A percentile compares a stretch with the other conserved stretches of the same genome.
phyloP scores from a whole-genome alignment of 2,329 filamentous ascomycete species.

The Fusarium nurragi region DNA sequence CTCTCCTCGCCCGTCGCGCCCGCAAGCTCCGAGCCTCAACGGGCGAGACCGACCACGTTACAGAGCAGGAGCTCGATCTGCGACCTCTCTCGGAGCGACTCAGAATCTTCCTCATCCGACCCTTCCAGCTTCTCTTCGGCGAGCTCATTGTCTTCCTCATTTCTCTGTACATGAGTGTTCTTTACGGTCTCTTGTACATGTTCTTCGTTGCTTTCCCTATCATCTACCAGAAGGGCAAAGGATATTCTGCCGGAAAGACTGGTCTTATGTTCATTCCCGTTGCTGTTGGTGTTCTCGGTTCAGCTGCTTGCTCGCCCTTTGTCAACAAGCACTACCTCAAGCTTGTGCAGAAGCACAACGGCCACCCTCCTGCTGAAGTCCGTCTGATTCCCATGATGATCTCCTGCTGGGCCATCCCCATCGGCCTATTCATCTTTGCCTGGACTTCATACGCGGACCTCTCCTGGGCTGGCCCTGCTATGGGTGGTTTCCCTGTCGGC shows the following conservation, averaged over 20 bases:
- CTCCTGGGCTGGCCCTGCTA: constrained; percentile 75
- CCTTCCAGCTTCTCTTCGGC: constrained; percentile 84
- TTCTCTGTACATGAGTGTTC: constrained; percentile 84
- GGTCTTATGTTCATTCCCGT: constrained; percentile 90
- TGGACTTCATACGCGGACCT: constrained; percentile 71
- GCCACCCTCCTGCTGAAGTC: constrained; percentile 78
- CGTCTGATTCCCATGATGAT: constrained; percentile 86
- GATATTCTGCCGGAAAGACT: constrained; percentile 76
- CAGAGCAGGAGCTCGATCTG: constrained; percentile 81
- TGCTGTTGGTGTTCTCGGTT: constrained; percentile 76
- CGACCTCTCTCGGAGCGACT: constrained; percentile 75
- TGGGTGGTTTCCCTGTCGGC: constrained; percentile 77
- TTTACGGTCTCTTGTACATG: constrained; percentile 80
- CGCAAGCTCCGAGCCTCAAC: constrained; percentile 75
- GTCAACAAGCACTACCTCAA: constrained; percentile 85
- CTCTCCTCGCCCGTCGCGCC: constrained; percentile 76
- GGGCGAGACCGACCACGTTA: constrained; percentile 73
- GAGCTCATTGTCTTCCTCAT: constrained; percentile 89
- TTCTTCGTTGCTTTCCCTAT: constrained; percentile 77
- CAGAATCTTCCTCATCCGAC: constrained; percentile 78
- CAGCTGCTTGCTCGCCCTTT: constrained; percentile 72
- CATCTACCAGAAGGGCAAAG: constrained; percentile 82
- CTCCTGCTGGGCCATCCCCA: constrained; percentile 75
- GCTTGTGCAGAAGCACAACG: constrained; percentile 69
- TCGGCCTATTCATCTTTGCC: constrained; percentile 67